Percentiles rank a stretch among this genome's conserved stretches.
Evolutionary conservation across 495 filamentous ascomycete genomes (phyloP).

Genomic region (Annulohypoxylon stygium): DNA sequence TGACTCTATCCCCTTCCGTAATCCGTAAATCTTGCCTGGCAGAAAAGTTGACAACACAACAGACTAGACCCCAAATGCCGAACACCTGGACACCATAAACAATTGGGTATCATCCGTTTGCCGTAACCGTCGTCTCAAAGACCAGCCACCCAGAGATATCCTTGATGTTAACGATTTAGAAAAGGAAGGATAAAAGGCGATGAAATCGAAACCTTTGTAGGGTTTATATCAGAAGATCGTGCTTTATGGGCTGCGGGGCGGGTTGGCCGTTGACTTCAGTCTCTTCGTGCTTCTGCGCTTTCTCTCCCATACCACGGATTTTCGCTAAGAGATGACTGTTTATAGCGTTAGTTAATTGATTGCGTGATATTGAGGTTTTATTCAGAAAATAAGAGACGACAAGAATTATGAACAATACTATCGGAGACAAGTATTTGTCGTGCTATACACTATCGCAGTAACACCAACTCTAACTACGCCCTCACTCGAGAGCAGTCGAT

Average conservation of each 20-base stretch:
- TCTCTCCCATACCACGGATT: slow-evolving; percentile 57
- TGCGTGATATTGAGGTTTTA: neutral
- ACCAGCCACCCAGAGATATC: slow-evolving; percentile 1
- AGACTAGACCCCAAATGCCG: neutral
- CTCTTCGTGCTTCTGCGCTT: slow-evolving; percentile 41
- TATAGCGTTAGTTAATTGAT: slow-evolving; percentile 25
- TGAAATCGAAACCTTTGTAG: too few relatives aligned
- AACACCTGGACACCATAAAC: slow-evolving; percentile 11
- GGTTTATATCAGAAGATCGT: slow-evolving; percentile 50
- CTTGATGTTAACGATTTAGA: neutral
- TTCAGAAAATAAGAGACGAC: neutral
- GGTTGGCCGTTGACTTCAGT: slow-evolving; percentile 44
- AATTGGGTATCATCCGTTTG: slow-evolving; percentile 34
- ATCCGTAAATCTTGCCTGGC: neutral
- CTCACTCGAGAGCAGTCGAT: neutral
- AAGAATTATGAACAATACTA: neutral
- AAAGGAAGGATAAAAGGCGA: neutral
- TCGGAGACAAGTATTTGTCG: neutral
- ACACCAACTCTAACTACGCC: neutral
- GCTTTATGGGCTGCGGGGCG: slow-evolving; percentile 55
- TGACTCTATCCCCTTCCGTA: neutral
- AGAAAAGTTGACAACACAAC: neutral
- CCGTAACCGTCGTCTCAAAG: slow-evolving; percentile 2
- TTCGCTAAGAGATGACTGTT: slow-evolving; percentile 61
- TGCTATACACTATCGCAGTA: neutral